Percentiles rank a stretch among this genome's conserved stretches.
phyloP scores from a whole-genome alignment of 305 asterid genomes.

The Solanum hybrid region DNA sequence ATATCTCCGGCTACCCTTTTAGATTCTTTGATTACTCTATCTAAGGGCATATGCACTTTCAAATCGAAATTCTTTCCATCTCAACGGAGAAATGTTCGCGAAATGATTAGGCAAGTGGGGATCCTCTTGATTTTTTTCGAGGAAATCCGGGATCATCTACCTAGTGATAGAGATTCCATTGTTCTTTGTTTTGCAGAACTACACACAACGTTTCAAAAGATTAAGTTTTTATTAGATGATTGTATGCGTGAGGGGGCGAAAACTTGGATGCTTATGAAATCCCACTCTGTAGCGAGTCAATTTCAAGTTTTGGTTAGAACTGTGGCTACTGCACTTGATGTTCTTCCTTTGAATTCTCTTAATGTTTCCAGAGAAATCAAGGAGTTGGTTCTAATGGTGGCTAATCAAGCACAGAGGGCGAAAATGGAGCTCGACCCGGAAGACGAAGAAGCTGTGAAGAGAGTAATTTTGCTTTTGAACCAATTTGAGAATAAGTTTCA shows the following conservation, averaged over 20 bases:
- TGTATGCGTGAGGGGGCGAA: slow-evolving; percentile 50
- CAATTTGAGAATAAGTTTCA: slow-evolving; percentile 56
- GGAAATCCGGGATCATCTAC: slow-evolving; percentile 31
- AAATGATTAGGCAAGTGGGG: slow-evolving; percentile 43
- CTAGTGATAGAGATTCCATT: slow-evolving; percentile 17
- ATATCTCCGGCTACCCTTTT: slow-evolving; percentile 53
- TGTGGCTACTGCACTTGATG: slow-evolving; percentile 54
- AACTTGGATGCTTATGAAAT: slow-evolving; percentile 44
- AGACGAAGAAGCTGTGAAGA: slow-evolving; percentile 39
- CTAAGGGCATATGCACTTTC: slow-evolving; percentile 26
- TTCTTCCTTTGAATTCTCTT: slow-evolving; percentile 41
- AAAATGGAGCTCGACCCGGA: slow-evolving; percentile 37
- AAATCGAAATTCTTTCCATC: slow-evolving; percentile 31
- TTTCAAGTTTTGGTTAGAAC: slow-evolving; percentile 35
- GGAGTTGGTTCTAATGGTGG: slow-evolving; percentile 49
- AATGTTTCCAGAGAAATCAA: slow-evolving; percentile 32
- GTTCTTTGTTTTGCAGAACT: slow-evolving; percentile 59
- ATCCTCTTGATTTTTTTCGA: slow-evolving; percentile 55
- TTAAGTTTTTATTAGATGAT: slow-evolving; percentile 43
- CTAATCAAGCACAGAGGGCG: slow-evolving; percentile 41
- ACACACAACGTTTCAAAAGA: slow-evolving; percentile 45
- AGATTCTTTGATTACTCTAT: slow-evolving; percentile 39
- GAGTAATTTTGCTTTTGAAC: slow-evolving; percentile 39
- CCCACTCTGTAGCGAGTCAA: slow-evolving; percentile 30
- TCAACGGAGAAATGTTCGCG: slow-evolving; percentile 49